phyloP scores from a whole-genome alignment of 768 basidiomycete species.

The Collybiopsis luxurians region DNA sequence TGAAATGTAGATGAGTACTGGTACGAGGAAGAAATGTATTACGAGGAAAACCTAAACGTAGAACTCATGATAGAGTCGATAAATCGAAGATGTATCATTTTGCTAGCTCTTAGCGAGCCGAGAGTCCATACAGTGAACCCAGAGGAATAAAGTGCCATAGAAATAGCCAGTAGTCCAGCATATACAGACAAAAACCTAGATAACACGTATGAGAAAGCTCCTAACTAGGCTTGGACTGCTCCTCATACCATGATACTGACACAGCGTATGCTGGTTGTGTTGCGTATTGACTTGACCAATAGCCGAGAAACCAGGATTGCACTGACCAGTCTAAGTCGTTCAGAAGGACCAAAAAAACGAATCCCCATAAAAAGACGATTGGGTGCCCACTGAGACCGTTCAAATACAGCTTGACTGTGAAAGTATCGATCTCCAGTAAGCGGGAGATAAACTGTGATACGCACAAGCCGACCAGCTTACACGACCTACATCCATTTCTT shows the following conservation, averaged over 20 bases:
- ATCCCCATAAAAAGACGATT: conserved; percentile 15
- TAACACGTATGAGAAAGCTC: background rate
- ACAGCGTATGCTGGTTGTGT: conserved; percentile 5
- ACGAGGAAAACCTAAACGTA: conserved; percentile 27
- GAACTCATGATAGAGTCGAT: conserved; percentile 39
- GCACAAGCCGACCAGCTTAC: conserved; percentile 36
- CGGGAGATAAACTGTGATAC: background rate
- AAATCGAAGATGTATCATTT: conserved; percentile 30
- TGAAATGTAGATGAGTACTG: background rate
- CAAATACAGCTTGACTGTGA: conserved; percentile 21
- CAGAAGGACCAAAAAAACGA: background rate
- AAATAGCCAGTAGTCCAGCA: background rate
- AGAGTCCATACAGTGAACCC: conserved; percentile 3
- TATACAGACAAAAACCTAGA: conserved; percentile 3
- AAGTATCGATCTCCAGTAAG: background rate
- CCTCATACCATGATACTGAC: conserved; percentile 9
- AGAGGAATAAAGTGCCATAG: background rate
- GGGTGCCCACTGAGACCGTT: conserved; percentile 19
- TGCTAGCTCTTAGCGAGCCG: conserved; percentile 1
- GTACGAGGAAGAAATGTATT: background rate
- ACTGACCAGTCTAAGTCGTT: background rate
- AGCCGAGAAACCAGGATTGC: conserved; percentile 23
- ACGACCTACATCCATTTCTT: conserved; percentile 44
- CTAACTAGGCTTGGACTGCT: too few species aligned
- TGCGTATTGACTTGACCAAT: conserved; percentile 18